Evolutionary conservation across 768 basidiomycete genomes (phyloP), one percentile per base, ranked within the genome.

Genomic region (Lentinula detonsa): DNA sequence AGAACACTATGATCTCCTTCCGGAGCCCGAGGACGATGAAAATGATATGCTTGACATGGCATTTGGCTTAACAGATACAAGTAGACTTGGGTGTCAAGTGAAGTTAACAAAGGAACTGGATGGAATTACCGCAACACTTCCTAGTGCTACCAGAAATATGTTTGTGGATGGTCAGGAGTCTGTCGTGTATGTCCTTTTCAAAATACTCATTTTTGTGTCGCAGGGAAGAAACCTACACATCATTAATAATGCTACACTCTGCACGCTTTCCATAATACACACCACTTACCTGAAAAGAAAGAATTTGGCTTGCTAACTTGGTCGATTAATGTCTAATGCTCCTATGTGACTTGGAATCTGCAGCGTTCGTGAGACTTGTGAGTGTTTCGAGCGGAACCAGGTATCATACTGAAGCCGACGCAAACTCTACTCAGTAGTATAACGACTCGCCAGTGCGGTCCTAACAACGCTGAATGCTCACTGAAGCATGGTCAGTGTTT

Each of bases 11-110:
- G 92, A 98, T 72, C 71, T 82, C 51, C 81, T 98, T 2, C 89
- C 92, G 1, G 96, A 98, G 69, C 95, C 96, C 4, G 91, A 91
- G 59, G 96, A 98, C 65, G 96, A 99, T 70, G 96, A 99, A 75
- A 99, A 98, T 68, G 95, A 94, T 67, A 95, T 95, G 93, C 83
- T 99, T 42, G 96, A 98, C 72, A 92, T 98, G 82, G 96, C 96
- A 3, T 98, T 98, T 67, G 97, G 93, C 0, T 79, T 98, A 57
- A 95, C 94, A 0, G 96, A 98, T 68, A 98, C 96, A 66, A 96
- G 90, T 63, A 78, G 86, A 9, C 75, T 92, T 18, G 90, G 90
- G 0, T 91, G 90, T 68, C 90, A 91, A 70, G 87, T 91, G 23
- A 71, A 86, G 57, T 72, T 99, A 33, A 92, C 88, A 9, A 85